Percentiles rank a stretch among this genome's conserved stretches.
Conservation (phyloP, 768 basidiomycete genomes). For the Cystobasidium ongulense region DNA sequence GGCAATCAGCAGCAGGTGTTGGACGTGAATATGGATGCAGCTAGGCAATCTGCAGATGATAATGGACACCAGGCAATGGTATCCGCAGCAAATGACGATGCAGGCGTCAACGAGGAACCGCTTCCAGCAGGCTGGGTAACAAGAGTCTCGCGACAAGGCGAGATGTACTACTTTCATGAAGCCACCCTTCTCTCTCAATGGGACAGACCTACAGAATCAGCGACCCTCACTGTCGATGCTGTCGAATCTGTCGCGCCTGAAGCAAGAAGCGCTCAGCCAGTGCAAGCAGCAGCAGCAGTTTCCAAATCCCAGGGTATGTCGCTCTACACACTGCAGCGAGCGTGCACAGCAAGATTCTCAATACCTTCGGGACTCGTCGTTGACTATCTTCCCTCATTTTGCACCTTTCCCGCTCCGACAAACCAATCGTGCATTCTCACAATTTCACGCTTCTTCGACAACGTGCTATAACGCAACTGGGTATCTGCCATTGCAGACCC, state of each 20-base stretch:
- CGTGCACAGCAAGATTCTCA: neutral
- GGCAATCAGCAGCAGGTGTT: neutral
- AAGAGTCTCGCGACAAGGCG: neutral
- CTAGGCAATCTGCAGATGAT: neutral
- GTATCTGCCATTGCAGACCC: neutral
- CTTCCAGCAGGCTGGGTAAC: slow-evolving; percentile 1
- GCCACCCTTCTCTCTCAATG: neutral
- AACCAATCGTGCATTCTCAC: neutral
- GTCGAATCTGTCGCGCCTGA: neutral
- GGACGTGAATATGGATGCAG: neutral
- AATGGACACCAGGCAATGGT: neutral
- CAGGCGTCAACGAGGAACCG: neutral
- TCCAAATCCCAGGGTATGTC: neutral
- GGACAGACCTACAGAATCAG: neutral
- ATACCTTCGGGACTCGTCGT: neutral
- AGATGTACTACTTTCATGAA: slow-evolving; percentile 3
- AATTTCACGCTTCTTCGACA: neutral
- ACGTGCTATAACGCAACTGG: neutral
- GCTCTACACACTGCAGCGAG: neutral
- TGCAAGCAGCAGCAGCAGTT: neutral
- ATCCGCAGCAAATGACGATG: neutral
- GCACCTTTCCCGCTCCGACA: neutral
- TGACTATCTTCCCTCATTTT: neutral
- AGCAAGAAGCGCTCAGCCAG: neutral
- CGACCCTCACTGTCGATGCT: neutral